Evolutionary conservation across 1,284 basidiomycete species (phyloP).

Genomic region (Trametes versicolor): DNA sequence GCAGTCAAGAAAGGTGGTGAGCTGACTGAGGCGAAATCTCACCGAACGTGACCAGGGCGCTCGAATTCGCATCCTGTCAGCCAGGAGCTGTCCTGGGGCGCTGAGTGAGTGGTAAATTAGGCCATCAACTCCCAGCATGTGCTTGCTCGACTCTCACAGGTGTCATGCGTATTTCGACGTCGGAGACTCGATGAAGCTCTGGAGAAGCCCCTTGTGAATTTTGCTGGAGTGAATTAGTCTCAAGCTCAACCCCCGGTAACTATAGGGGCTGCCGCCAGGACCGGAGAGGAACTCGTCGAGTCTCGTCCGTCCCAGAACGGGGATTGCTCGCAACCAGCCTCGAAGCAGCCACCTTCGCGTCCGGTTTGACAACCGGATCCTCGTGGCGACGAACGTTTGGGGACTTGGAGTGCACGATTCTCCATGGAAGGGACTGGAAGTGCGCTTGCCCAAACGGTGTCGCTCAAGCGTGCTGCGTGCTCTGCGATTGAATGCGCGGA

Average conservation of each 20-base stretch:
- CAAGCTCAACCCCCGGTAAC: slow-evolving; percentile 1
- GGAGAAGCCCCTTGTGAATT: not conserved
- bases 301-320: not conserved
- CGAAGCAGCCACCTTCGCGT: not conserved
- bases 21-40: too few species aligned
- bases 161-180: not conserved
- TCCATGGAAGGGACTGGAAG: slow-evolving; percentile 15
- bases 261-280: not conserved
- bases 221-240: not conserved
- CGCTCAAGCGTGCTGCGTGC: not conserved
- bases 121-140: not conserved
- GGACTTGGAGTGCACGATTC: not conserved
- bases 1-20: too few species aligned
- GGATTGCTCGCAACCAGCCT: not conserved
- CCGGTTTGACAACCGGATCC: slow-evolving; percentile 1
- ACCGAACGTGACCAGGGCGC: not conserved
- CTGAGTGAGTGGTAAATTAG: not conserved
- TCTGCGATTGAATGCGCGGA: slow-evolving; percentile 5
- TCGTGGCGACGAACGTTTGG: slow-evolving; percentile 2
- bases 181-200: too few species aligned
- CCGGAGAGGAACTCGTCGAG: not conserved
- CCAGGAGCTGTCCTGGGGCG: not conserved
- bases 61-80: not conserved
- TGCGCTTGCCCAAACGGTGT: slow-evolving; percentile 5
- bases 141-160: not conserved